Conservation (phyloP, 345 rosid genomes). For the Bruguiera gymnorhiza region DNA sequence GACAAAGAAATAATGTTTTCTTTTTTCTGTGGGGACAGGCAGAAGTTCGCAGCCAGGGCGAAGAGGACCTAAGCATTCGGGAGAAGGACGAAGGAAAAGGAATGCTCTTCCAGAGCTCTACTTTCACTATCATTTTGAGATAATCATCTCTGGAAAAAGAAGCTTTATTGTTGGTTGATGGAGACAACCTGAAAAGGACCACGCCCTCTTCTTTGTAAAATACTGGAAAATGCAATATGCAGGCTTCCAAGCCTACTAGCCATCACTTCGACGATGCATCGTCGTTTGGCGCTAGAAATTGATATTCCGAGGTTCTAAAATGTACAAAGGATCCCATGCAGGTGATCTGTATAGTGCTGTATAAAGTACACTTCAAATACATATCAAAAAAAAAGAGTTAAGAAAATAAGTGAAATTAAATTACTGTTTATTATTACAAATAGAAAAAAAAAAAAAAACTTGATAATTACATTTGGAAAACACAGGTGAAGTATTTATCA, state of each 20-base stretch:
- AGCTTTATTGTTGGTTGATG: constrained; percentile 33
- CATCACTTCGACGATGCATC: too few relatives aligned
- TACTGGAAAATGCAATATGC: not conserved
- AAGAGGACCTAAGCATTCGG: constrained; percentile 31
- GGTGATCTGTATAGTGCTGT: too few relatives aligned
- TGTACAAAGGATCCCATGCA: too few relatives aligned
- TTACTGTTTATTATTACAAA: too few relatives aligned
- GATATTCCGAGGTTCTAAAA: too few relatives aligned
- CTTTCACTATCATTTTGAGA: constrained; percentile 35
- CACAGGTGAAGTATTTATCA: too few relatives aligned
- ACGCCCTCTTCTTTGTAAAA: constrained; percentile 8
- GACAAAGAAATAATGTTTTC: not conserved
- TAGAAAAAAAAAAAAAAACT: too few relatives aligned
- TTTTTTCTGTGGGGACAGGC: constrained; percentile 16
- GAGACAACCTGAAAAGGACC: not conserved
- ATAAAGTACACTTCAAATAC: too few relatives aligned
- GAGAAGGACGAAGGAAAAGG: constrained; percentile 35
- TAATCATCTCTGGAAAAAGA: constrained; percentile 42
- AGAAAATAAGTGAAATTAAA: too few relatives aligned
- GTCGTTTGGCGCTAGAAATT: too few relatives aligned
- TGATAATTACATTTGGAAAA: too few relatives aligned
- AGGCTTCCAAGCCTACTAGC: not conserved
- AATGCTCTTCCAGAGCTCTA: constrained; percentile 28
- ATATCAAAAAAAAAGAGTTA: too few relatives aligned
- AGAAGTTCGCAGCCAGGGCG: constrained; percentile 15